Evolutionary conservation across 306 rosid genomes (phyloP).

Genomic region (Elaeagnus macrophylla): DNA sequence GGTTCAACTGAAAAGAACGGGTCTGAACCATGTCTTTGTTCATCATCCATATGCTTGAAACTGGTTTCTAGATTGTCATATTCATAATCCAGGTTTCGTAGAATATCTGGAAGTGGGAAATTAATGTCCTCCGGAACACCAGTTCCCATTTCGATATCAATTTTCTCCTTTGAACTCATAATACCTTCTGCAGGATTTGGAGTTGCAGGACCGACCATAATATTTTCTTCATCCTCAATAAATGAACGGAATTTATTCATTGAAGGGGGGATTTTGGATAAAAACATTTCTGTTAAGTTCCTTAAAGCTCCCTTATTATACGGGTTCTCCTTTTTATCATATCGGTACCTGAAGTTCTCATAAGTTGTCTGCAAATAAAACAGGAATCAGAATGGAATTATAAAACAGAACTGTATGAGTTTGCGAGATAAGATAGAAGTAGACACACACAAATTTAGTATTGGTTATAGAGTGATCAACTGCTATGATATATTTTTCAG

Average conservation of each 20-base stretch:
- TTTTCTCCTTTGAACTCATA: slow-evolving; percentile 53
- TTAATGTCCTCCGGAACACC: slow-evolving; percentile 34
- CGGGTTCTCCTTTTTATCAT: slow-evolving; percentile 75
- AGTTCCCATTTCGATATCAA: slow-evolving; percentile 77
- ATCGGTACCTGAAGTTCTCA: slow-evolving; percentile 80
- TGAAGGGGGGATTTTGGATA: slow-evolving; percentile 48
- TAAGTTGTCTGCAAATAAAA: slow-evolving; percentile 69
- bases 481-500: too few relatives aligned
- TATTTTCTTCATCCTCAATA: slow-evolving; percentile 41
- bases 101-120: slow-evolving; percentile 48
- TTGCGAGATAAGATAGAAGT: too few relatives aligned
- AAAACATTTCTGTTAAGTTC: slow-evolving; percentile 53
- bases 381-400: not conserved
- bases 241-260: slow-evolving; percentile 47
- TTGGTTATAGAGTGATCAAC: too few relatives aligned
- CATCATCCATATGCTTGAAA: slow-evolving; percentile 38
- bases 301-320: slow-evolving; percentile 42
- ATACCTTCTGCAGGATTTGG: slow-evolving; percentile 33
- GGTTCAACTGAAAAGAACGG: slow-evolving; percentile 37
- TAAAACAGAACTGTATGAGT: not conserved
- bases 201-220: slow-evolving; percentile 25
- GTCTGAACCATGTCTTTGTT: slow-evolving; percentile 35
- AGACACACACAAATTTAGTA: too few relatives aligned
- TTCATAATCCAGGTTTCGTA: slow-evolving; percentile 50
- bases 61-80: slow-evolving; percentile 38